These are phyloP conservation scores for Oxalis stricta DNA, from an alignment of 441 rosid species.

Conservation along the genomic window DNA sequence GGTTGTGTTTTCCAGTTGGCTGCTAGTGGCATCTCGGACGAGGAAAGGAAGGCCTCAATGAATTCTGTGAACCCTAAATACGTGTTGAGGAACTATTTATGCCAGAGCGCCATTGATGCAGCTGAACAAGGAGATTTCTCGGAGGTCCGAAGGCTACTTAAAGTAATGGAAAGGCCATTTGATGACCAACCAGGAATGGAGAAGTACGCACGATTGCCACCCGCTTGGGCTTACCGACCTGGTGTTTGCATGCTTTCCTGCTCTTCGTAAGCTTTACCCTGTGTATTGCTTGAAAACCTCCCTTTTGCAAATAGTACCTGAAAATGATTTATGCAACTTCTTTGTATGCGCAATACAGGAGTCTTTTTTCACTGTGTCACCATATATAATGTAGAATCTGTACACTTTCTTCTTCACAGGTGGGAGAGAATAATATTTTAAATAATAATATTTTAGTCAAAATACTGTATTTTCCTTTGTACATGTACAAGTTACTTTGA, in stretches of 20 bases:
- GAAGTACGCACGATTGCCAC: conserved; percentile 89
- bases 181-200: conserved; percentile 95
- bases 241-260: conserved; percentile 98
- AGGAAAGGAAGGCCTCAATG: conserved; percentile 71
- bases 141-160: conserved; percentile 66
- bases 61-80: conserved; percentile 82
- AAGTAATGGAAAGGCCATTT: conserved; percentile 63
- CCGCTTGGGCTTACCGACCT: conserved; percentile 98
- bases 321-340: no score
- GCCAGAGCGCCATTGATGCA: conserved; percentile 85
- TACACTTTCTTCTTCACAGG: conserved; percentile 1
- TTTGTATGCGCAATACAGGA: conserved; percentile 15
- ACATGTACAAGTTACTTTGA: no score
- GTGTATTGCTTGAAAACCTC: no score
- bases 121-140: conserved; percentile 81
- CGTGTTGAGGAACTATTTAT: conserved; percentile 72
- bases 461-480: no score
- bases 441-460: no score
- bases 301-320: no score
- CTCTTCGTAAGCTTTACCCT: conserved; percentile 62
- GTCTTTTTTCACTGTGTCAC: conserved; percentile 1
- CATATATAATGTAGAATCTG: conserved; percentile 7
- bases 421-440: no score
- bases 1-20: conserved; percentile 36
- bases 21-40: conserved; percentile 52